Percentiles rank a stretch among this genome's conserved stretches.
Evolutionary conservation across 495 filamentous ascomycete species (phyloP).

Genomic region (Xylaria longipes): DNA sequence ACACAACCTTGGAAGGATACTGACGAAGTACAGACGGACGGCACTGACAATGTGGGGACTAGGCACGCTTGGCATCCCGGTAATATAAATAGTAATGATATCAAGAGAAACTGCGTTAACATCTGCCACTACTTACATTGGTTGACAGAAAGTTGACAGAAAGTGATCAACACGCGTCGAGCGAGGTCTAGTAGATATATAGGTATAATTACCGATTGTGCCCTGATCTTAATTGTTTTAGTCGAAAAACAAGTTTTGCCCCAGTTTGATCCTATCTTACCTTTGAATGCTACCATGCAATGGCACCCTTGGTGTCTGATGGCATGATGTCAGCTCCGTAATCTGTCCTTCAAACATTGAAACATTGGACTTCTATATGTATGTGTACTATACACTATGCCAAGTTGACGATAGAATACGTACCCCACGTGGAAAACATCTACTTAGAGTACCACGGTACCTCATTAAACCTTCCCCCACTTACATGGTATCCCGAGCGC

Average conservation of each 20-base stretch:
- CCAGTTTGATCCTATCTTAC: constrained; percentile 4
- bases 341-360: background rate
- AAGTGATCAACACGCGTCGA: background rate
- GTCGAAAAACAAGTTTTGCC: constrained; percentile 18
- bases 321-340: constrained; percentile 6
- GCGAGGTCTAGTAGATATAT: background rate
- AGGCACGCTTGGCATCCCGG: background rate
- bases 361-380: background rate
- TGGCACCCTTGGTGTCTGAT: constrained; percentile 4
- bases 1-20: background rate
- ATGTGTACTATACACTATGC: too few relatives aligned
- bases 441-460: background rate
- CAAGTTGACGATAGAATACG: background rate
- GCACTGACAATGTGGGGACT: background rate
- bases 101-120: background rate
- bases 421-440: background rate
- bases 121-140: background rate
- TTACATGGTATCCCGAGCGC: background rate
- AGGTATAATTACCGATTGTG: background rate
- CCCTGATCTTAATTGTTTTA: background rate
- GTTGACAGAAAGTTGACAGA: too few relatives aligned
- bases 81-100: background rate
- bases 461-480: background rate
- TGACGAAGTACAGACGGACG: too few relatives aligned
- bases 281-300: constrained; percentile 18